A percentile compares a stretch with the other conserved stretches of the same genome.
phyloP scores from a whole-genome alignment of 192 early-diverging fungal species.

The Backusella morwellensis region DNA sequence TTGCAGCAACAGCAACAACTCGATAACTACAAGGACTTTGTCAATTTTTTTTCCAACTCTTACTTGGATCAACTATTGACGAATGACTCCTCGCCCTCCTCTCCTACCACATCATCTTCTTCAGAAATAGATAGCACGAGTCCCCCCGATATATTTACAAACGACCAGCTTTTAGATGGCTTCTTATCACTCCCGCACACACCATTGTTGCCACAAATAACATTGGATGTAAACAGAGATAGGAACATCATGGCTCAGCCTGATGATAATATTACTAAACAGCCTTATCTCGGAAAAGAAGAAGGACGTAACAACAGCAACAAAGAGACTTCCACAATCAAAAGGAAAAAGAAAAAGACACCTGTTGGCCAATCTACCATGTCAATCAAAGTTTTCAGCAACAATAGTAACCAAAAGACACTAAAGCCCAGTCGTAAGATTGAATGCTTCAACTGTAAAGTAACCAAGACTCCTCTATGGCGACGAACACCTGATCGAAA shows the following conservation, averaged over 20 bases:
- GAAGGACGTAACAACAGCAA: not conserved
- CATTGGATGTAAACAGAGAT: not conserved
- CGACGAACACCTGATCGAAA: constrained; percentile 72
- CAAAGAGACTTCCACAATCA: not conserved
- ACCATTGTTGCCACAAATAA: not conserved
- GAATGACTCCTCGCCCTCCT: not conserved
- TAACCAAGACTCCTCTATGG: constrained; percentile 91
- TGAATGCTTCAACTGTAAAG: constrained; percentile 67
- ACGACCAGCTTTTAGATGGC: not conserved
- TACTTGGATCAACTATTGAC: not conserved
- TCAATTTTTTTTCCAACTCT: not conserved
- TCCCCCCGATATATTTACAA: not conserved
- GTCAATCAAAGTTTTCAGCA: not conserved
- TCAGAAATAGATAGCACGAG: not conserved
- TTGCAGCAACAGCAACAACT: not conserved
- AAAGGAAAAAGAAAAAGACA: not conserved
- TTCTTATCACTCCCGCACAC: not conserved
- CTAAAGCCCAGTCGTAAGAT: constrained; percentile 3
- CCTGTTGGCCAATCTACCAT: not conserved
- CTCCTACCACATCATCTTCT: not conserved
- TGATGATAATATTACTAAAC: not conserved
- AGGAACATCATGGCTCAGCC: not conserved
- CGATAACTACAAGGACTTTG: not conserved
- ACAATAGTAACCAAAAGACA: not conserved
- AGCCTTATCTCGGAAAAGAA: not conserved